phyloP scores from a whole-genome alignment of 1,284 basidiomycete species.

The Fistulina hepatica region DNA sequence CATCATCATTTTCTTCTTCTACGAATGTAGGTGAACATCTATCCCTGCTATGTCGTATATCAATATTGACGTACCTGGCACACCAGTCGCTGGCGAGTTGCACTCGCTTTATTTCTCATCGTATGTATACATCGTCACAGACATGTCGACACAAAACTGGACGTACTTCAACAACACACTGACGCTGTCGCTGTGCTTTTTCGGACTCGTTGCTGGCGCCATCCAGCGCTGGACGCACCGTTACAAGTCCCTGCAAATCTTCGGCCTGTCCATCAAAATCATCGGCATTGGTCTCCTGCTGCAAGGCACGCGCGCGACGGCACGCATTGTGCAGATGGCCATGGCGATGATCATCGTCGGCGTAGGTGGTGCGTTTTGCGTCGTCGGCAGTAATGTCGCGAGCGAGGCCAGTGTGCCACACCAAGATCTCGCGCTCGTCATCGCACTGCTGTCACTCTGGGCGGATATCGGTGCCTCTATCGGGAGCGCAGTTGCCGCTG shows the following conservation, averaged over 20 bases:
- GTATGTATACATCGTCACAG: conserved; percentile 30
- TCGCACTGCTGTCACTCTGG: conserved; percentile 54
- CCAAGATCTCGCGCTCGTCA: conserved; percentile 47
- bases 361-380: background rate
- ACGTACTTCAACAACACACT: conserved; percentile 2
- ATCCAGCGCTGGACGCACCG: conserved; percentile 31
- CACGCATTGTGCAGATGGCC: background rate
- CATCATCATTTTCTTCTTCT: background rate
- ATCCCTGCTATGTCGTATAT: conserved; percentile 24
- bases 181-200: conserved; percentile 22
- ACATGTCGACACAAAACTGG: conserved; percentile 19
- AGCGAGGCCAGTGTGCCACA: background rate
- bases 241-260: conserved; percentile 24
- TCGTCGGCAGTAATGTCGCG: background rate
- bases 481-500: conserved; percentile 32
- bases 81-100: background rate
- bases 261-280: background rate
- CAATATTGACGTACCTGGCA: background rate
- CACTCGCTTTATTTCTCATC: conserved; percentile 25
- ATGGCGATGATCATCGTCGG: background rate
- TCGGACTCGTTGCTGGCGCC: conserved; percentile 35
- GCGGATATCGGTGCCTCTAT: conserved; percentile 48
- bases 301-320: background rate
- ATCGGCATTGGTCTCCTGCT: background rate
- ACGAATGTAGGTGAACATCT: background rate